Evolutionary conservation across 1,284 basidiomycete species (phyloP).

Genomic region (Microbotryomycetes sp.): DNA sequence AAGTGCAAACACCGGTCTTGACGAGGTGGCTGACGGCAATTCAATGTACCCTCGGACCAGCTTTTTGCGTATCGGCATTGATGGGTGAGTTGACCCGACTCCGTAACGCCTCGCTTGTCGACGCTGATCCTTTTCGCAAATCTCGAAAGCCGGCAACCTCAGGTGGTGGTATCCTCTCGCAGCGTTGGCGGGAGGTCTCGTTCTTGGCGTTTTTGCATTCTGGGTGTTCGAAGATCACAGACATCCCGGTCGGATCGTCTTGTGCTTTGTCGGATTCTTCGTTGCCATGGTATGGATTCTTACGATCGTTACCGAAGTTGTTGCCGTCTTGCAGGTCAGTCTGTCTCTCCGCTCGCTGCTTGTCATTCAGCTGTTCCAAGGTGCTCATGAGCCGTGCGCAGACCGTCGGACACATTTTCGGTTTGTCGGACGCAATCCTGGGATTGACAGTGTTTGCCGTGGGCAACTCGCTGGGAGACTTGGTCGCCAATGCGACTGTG

Average conservation of each 20-base stretch:
- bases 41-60: constrained; percentile 70
- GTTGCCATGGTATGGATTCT: constrained; percentile 91
- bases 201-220: constrained; percentile 53
- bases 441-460: constrained; percentile 93
- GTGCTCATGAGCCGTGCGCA: constrained; percentile 39
- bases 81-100: constrained; percentile 2
- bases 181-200: constrained; percentile 52
- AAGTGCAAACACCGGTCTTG: constrained; percentile 44
- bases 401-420: constrained; percentile 87
- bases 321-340: constrained; percentile 70
- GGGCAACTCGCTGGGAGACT: constrained; percentile 90
- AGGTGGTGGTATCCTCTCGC: constrained; percentile 54
- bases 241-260: constrained; percentile 55
- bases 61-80: constrained; percentile 42
- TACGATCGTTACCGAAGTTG: constrained; percentile 89
- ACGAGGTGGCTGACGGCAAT: constrained; percentile 72
- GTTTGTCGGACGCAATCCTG: constrained; percentile 93
- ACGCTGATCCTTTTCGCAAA: background rate
- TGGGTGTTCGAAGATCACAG: constrained; percentile 56
- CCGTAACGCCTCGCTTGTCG: background rate
- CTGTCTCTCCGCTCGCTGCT: background rate
- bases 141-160: constrained; percentile 48
- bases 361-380: background rate
- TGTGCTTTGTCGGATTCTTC: constrained; percentile 80
- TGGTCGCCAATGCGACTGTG: constrained; percentile 92